phyloP scores from a whole-genome alignment of 2,329 filamentous ascomycete species.

The Aspergillus persii region DNA sequence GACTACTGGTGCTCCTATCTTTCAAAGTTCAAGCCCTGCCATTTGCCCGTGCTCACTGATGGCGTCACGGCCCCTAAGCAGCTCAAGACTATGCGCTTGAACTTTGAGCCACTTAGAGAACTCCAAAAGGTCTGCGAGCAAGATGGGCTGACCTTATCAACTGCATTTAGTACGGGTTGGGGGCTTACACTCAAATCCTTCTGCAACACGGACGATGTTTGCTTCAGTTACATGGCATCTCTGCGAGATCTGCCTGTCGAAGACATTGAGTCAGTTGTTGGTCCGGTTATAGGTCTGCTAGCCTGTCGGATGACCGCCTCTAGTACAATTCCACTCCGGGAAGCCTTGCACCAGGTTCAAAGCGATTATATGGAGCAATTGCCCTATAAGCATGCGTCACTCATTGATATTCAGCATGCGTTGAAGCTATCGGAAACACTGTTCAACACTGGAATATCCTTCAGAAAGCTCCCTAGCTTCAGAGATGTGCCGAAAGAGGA shows the following conservation, averaged over 20 bases:
- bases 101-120: conserved; percentile 26
- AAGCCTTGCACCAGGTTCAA: conserved; percentile 44
- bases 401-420: conserved; percentile 49
- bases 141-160: conserved; percentile 49
- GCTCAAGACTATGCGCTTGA: conserved; percentile 31
- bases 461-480: conserved; percentile 41
- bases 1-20: conserved; percentile 41
- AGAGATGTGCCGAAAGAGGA: conserved; percentile 20
- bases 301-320: conserved; percentile 44
- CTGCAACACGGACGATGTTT: conserved; percentile 68
- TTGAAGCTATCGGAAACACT: conserved; percentile 40
- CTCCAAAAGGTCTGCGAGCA: conserved; percentile 42
- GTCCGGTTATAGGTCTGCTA: conserved; percentile 48
- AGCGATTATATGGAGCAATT: conserved; percentile 48
- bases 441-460: conserved; percentile 51
- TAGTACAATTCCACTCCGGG: conserved; percentile 30
- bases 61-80: conserved; percentile 20
- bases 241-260: conserved; percentile 42
- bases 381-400: conserved; percentile 43
- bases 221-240: conserved; percentile 47
- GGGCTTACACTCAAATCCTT: conserved; percentile 58
- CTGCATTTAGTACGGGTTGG: conserved; percentile 70
- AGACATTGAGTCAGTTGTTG: conserved; percentile 44
- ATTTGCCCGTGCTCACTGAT: conserved; percentile 37
- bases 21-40: conserved; percentile 31